Conservation (phyloP, 768 basidiomycete genomes). For the Trametes villosa region DNA sequence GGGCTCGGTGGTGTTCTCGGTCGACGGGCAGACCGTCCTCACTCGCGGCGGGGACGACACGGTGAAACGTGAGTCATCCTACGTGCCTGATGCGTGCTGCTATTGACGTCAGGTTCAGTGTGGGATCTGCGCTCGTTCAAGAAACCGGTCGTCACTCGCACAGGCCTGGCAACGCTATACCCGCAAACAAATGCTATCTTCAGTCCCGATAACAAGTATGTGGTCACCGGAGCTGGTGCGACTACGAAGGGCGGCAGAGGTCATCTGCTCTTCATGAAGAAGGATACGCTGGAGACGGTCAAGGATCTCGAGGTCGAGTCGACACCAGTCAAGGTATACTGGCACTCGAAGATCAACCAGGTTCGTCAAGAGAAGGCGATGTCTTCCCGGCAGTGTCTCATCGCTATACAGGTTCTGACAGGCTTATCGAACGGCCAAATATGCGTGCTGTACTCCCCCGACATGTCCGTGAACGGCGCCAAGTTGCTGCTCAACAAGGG, state of each 20-base stretch:
- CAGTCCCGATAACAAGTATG: conserved; percentile 90
- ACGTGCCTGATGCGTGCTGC: not conserved
- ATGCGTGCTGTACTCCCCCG: conserved; percentile 90
- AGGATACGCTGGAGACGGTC: conserved; percentile 68
- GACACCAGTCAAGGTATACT: conserved; percentile 86
- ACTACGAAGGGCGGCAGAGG: conserved; percentile 70
- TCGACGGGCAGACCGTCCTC: conserved; percentile 83
- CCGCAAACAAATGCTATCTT: conserved; percentile 93
- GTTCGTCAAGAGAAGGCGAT: conserved; percentile 45
- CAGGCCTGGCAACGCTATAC: conserved; percentile 76
- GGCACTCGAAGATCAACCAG: conserved; percentile 99
- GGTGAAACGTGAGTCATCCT: conserved; percentile 77
- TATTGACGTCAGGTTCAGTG: conserved; percentile 51
- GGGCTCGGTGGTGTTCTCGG: conserved; percentile 84
- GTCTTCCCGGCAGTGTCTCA: not conserved
- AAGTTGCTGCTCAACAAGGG: conserved; percentile 88
- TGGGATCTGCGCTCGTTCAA: conserved; percentile 95
- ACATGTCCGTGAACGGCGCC: conserved; percentile 88
- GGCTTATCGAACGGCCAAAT: conserved; percentile 89
- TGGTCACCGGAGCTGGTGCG: conserved; percentile 83
- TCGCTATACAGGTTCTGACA: conserved; percentile 69
- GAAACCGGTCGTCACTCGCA: conserved; percentile 76
- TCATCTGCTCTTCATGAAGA: conserved; percentile 71
- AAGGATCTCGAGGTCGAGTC: conserved; percentile 71
- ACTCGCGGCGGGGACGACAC: conserved; percentile 95